Conservation (phyloP, 2,329 filamentous ascomycete genomes). For the Colletotrichum sp. region DNA sequence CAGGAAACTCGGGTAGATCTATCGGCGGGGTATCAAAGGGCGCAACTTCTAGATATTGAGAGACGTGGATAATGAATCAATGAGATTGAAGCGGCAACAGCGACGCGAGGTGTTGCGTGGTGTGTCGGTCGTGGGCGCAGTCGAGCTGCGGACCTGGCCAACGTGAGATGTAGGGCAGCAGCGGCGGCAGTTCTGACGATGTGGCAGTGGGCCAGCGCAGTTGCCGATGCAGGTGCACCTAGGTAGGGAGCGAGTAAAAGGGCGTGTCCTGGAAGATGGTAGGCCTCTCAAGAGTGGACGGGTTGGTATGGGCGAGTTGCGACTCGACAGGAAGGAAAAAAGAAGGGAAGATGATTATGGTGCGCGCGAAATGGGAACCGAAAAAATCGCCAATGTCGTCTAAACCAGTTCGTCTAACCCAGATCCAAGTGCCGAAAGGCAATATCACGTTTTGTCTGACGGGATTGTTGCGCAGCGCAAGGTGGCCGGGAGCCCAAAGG, state of each 20-base stretch:
- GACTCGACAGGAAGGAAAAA: neutral
- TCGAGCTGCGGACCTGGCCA: neutral
- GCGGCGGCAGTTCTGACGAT: neutral
- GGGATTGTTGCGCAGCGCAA: conserved; percentile 8
- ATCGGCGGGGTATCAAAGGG: conserved; percentile 14
- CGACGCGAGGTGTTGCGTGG: neutral
- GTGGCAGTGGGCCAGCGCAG: neutral
- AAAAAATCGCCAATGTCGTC: conserved; percentile 28
- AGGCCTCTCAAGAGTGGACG: neutral
- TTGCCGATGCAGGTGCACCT: neutral
- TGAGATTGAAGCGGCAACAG: neutral
- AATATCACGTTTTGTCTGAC: conserved; percentile 22
- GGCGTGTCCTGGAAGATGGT: neutral
- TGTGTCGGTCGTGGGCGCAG: neutral
- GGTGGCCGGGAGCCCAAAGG: neutral
- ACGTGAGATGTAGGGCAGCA: neutral
- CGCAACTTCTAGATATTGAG: conserved; percentile 10
- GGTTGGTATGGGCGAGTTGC: neutral
- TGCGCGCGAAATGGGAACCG: conserved; percentile 14
- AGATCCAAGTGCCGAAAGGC: conserved; percentile 31
- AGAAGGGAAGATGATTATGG: conserved; percentile 17
- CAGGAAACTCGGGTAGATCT: neutral
- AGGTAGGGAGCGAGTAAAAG: neutral
- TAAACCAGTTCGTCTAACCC: conserved; percentile 46
- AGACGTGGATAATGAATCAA: neutral